Evolutionary conservation across 2,329 filamentous ascomycete genomes (phyloP).

Genomic region (Sporothrix globosa): DNA sequence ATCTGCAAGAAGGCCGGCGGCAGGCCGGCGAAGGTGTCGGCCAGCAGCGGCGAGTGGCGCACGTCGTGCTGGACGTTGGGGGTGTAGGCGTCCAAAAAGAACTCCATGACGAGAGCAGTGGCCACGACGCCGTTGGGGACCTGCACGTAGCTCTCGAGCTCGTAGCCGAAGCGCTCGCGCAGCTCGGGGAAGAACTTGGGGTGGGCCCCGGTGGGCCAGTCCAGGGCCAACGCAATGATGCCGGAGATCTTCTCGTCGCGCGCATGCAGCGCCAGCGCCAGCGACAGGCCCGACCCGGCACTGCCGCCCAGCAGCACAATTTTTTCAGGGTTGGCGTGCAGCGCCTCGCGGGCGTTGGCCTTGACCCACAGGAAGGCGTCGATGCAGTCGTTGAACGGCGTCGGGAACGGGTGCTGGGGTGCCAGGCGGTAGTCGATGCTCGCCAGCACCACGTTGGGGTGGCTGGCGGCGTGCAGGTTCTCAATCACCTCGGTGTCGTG

Average conservation of each 20-base stretch:
- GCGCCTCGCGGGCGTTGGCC: constrained; percentile 50
- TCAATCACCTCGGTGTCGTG: constrained; percentile 45
- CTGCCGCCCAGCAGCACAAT: constrained; percentile 55
- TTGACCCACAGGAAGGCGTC: constrained; percentile 53
- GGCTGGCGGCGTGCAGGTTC: constrained; percentile 43
- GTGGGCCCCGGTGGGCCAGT: constrained; percentile 45
- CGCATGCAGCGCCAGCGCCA: constrained; percentile 41
- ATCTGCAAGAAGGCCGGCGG: constrained; percentile 45
- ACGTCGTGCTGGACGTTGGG: constrained; percentile 40
- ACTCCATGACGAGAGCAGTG: constrained; percentile 41
- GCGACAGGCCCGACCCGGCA: constrained; percentile 50
- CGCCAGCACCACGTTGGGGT: constrained; percentile 44
- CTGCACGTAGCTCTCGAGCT: constrained; percentile 45
- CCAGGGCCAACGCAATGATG: constrained; percentile 44
- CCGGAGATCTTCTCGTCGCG: constrained; percentile 43
- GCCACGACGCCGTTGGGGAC: constrained; percentile 43
- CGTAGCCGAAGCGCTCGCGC: constrained; percentile 40
- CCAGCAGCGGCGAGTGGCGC: constrained; percentile 44
- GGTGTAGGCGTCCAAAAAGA: constrained; percentile 45
- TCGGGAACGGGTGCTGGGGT: constrained; percentile 56
- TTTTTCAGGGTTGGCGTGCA: constrained; percentile 43
- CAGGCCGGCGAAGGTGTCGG: constrained; percentile 40
- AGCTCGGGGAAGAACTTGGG: constrained; percentile 43
- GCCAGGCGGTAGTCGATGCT: constrained; percentile 49
- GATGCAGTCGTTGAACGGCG: constrained; percentile 54